Conservation (phyloP, 352 stramenopile species). For the Globisporangium echinulatum region DNA sequence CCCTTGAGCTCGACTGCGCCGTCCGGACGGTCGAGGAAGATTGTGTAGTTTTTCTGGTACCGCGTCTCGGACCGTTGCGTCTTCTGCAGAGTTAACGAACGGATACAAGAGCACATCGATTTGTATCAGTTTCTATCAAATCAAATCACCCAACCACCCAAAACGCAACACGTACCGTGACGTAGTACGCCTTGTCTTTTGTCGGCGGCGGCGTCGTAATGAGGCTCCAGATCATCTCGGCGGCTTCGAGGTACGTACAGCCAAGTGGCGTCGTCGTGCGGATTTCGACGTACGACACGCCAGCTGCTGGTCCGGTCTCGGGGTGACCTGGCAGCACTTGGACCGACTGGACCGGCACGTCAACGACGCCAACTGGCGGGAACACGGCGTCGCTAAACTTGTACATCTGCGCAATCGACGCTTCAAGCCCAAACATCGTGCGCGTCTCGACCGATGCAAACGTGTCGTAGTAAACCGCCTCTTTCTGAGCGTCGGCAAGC, state of each 20-base stretch:
- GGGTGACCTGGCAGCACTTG: not conserved
- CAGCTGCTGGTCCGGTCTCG: not conserved
- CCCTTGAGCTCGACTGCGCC: conserved; percentile 4
- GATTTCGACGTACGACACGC: conserved; percentile 7
- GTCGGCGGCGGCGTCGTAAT: conserved; percentile 8
- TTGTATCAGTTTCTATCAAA: not conserved
- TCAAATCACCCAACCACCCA: not conserved
- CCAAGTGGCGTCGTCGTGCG: not conserved
- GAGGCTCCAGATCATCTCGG: conserved; percentile 3
- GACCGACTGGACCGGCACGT: not conserved
- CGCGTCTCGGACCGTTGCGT: not conserved
- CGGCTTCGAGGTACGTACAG: conserved; percentile 7
- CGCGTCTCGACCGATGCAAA: not conserved
- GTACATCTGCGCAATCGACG: conserved; percentile 1
- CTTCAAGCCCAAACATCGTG: conserved; percentile 1
- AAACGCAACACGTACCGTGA: conserved; percentile 1
- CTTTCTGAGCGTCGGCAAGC: conserved; percentile 6
- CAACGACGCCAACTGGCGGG: not conserved
- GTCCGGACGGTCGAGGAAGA: not conserved
- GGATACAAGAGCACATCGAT: too few relatives aligned
- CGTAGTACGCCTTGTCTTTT: conserved; percentile 1
- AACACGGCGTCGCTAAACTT: conserved; percentile 2
- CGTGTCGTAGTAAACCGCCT: conserved; percentile 5
- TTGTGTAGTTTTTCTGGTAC: conserved; percentile 10
- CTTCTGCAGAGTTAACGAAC: not conserved